Evolutionary conservation across 257 asterid species (phyloP), one percentile per base, ranked within the genome.

Genomic region (Solanum peruvianum): DNA sequence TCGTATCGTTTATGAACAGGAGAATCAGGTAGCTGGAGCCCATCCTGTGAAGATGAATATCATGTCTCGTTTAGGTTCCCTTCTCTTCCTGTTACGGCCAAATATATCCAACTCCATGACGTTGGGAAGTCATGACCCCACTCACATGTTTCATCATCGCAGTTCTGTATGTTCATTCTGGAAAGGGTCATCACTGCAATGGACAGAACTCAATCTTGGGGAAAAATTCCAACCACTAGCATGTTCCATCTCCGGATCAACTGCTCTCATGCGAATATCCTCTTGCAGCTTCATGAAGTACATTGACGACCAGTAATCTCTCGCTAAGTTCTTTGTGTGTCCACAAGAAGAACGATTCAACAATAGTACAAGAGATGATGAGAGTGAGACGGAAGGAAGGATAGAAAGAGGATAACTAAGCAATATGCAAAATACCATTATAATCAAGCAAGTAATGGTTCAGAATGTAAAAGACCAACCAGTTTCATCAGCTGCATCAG

Each of bases 121-220:
- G 69, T 47, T 47, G 66, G 20, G 10, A 78, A 49, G 44, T 33
- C n/a, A 80, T 80, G 85, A 80, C 5, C 85, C 85, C 20, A 18
- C 44, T 80, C 67, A 29, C 42, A 49, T 80, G 44, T 45, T 62
- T 66, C 58, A 20, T 90, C 89, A 91, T 60, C 86, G 91, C 83
- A 87, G 86, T 77, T 90, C 95, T 3, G 89, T 94, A 73, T 92
- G 93, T 67, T 93, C 95, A 66, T 93, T 95, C 88, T 94, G 95
- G 87, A 95, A 95, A 81, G 98, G 98, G 90, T 95, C 94, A 78
- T 95, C 98, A 1, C 90, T 73, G 25, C 98, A 95, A 88, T 87
- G 93, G 78, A 93, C 95, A 16, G 94, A 95, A 88, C 98, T 95
- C 89, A 94, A 89, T 88, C 97, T 92, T 12, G 93, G 94, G 11